phyloP scores from a whole-genome alignment of 1,284 basidiomycete species.

The Cerioporus squamosus region DNA sequence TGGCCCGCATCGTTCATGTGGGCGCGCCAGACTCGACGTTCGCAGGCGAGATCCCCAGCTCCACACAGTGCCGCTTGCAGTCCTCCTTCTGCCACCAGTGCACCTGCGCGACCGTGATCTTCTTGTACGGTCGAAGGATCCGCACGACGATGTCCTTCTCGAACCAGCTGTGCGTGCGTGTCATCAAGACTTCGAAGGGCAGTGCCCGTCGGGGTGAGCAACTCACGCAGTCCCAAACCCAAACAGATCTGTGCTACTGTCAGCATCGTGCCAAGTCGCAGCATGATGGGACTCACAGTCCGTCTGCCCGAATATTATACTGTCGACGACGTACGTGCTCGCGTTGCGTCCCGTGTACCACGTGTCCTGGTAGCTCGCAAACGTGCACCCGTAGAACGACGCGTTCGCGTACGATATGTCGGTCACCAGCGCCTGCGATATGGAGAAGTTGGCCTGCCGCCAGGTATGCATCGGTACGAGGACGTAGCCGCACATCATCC shows the following conservation, averaged over 20 bases:
- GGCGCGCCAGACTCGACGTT: background rate
- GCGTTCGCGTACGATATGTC: slow-evolving; percentile 66
- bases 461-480: background rate
- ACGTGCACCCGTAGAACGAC: slow-evolving; percentile 70
- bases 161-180: slow-evolving; percentile 51
- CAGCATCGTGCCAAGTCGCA: background rate
- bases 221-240: slow-evolving; percentile 51
- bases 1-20: too few species aligned
- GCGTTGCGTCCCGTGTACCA: slow-evolving; percentile 66
- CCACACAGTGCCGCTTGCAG: background rate
- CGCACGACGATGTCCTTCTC: slow-evolving; percentile 39
- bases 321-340: slow-evolving; percentile 64
- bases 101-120: slow-evolving; percentile 4
- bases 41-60: background rate
- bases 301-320: slow-evolving; percentile 63
- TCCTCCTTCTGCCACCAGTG: background rate
- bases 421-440: slow-evolving; percentile 63
- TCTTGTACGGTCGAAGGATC: background rate
- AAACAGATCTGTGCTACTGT: slow-evolving; percentile 15
- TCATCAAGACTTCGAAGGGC: background rate
- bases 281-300: slow-evolving; percentile 51
- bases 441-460: slow-evolving; percentile 55
- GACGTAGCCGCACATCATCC: background rate
- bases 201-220: background rate
- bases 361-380: slow-evolving; percentile 69